Conservation (phyloP, 2,329 filamentous ascomycete genomes). For the Atkinsonella hypoxylon region DNA sequence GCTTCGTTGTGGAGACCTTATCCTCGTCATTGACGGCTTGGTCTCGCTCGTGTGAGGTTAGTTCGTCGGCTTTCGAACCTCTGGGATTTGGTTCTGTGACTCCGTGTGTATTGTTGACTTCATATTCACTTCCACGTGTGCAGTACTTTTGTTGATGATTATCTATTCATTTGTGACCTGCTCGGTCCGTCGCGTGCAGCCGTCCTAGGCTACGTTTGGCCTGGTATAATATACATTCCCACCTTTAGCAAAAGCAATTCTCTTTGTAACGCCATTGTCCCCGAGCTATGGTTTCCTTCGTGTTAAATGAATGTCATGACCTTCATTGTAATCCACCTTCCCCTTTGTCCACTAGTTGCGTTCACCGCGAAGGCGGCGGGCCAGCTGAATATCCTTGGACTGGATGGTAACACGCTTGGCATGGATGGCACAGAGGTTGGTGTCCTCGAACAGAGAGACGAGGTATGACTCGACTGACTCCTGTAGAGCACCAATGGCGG, state of each 20-base stretch:
- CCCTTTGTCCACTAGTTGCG: conserved; percentile 61
- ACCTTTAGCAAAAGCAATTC: conserved; percentile 27
- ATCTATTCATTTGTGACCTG: not conserved
- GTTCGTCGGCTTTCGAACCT: too few relatives aligned
- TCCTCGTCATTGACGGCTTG: too few relatives aligned
- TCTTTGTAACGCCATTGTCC: conserved; percentile 35
- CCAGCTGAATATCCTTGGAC: conserved; percentile 93
- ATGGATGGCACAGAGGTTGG: conserved; percentile 96
- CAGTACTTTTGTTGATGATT: rapidly evolving
- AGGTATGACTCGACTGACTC: conserved; percentile 98
- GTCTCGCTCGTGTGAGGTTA: too few relatives aligned
- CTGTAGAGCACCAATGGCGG: conserved; percentile 92
- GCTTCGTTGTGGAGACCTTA: too few relatives aligned
- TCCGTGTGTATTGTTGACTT: too few relatives aligned
- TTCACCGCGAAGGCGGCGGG: conserved; percentile 88
- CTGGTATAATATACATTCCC: conserved; percentile 32
- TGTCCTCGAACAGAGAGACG: conserved; percentile 95
- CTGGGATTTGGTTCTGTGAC: too few relatives aligned
- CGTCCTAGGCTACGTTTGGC: conserved; percentile 12
- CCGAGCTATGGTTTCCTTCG: conserved; percentile 25
- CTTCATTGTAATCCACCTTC: conserved; percentile 5
- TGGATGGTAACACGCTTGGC: conserved; percentile 99
- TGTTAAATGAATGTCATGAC: conserved; percentile 29
- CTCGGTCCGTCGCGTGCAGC: conserved; percentile 12
- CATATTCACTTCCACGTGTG: not conserved